Evolutionary conservation across 2,329 filamentous ascomycete species (phyloP).

Genomic region (Alternaria rosae): DNA sequence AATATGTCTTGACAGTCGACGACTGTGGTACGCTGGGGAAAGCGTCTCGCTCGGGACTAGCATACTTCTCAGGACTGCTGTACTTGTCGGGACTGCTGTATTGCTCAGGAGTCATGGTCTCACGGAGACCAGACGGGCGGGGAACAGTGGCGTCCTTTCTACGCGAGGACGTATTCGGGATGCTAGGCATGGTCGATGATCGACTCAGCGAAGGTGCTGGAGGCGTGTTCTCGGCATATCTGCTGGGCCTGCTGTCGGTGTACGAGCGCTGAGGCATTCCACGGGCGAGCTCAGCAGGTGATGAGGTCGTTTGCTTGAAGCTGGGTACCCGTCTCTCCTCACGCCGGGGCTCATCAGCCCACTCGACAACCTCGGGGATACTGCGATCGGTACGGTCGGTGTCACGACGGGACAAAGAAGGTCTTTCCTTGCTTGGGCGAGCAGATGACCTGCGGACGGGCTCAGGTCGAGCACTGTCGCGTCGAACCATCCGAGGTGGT

Average conservation of each 20-base stretch:
- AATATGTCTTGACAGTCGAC: conserved; percentile 29
- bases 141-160: conserved; percentile 32
- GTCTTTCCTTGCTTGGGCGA: conserved; percentile 39
- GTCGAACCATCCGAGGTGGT: conserved; percentile 28
- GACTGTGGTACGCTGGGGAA: conserved; percentile 35
- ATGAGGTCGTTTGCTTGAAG: conserved; percentile 50
- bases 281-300: conserved; percentile 42
- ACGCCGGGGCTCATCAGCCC: conserved; percentile 32
- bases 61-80: background rate
- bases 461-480: conserved; percentile 36
- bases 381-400: conserved; percentile 40
- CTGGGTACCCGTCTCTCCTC: conserved; percentile 35
- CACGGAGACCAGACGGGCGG: conserved; percentile 42
- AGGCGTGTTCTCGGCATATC: conserved; percentile 42
- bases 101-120: conserved; percentile 35
- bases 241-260: conserved; percentile 30
- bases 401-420: conserved; percentile 32
- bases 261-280: conserved; percentile 40
- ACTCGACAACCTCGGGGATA: conserved; percentile 44
- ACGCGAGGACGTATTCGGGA: conserved; percentile 32
- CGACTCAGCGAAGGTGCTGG: conserved; percentile 49
- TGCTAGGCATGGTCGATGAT: conserved; percentile 53
- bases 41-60: conserved; percentile 25
- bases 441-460: conserved; percentile 46
- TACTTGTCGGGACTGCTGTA: conserved; percentile 31